Base-by-base conservation (phyloP, 2,329 filamentous ascomycete species). In the Akanthomyces muscarius region DNA sequence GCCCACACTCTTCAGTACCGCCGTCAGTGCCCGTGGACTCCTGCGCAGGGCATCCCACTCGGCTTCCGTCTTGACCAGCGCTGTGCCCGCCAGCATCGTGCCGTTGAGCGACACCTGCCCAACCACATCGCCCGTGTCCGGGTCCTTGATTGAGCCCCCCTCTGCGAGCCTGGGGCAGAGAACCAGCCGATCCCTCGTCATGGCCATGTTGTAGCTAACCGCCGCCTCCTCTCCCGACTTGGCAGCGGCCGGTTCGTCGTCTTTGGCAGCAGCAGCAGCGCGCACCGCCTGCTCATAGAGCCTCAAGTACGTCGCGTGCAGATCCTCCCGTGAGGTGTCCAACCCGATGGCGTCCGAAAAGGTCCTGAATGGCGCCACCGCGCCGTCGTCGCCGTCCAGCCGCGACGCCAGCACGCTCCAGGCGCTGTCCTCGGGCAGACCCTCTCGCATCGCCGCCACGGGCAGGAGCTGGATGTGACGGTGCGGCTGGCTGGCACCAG, bases 381-480 rank as follows among this genome's bases (percentile, higher is more conserved):
- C 69, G 16, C 5, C 23, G 8, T 33, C 28, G 2, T 33, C 50
- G 21, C 21, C 21, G 11, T 41, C 28, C 3, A 83, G 66, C 16
- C 63, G 65, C 41, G 83, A 78, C 0, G 78, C 80, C 18, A 88
- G 71, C 2, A 86, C 74, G 11, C 67, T 66, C 86, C 86, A 88
- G 3, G 65, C 64, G 2, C 62, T 67, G 5, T 62, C 61, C 0
- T 65, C 57, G 0, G 71, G 73, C 6, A 86, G 67, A 0, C 84
- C 85, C 14, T 81, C 80, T 42, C 76, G 79, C 87, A 91, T 91
- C 21, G 79, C 75, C 8, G 83, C 79, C 0, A 90, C 80, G 0
- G 88, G 87, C 4, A 92, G 74, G n/a, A 91, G 80, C 72, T 92
- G 89, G 30, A 92, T 73, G 69, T 92, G 89, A 4, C 89, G 75